Conservation (phyloP, 2,329 filamentous ascomycete species). For the Stemphylium lycopersici region DNA sequence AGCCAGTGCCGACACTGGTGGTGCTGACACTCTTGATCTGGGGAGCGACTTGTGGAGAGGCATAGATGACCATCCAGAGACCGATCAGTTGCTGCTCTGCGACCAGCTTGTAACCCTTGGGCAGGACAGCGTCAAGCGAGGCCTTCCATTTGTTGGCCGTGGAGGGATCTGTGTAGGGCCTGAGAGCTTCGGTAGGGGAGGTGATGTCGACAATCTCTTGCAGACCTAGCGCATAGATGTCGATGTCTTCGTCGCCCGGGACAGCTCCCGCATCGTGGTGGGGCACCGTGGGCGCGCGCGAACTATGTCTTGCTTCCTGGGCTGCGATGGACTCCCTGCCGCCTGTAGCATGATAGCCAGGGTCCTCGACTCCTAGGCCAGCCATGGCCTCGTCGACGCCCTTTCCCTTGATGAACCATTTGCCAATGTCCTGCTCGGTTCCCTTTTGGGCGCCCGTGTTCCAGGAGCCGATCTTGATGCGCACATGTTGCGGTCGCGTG, state of each 20-base stretch:
- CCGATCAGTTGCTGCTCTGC: constrained; percentile 86
- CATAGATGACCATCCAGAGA: constrained; percentile 82
- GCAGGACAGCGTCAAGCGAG: constrained; percentile 74
- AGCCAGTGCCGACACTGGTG: constrained; percentile 81
- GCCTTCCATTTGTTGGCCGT: constrained; percentile 80
- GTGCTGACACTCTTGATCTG: constrained; percentile 83
- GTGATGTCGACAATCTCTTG: constrained; percentile 92
- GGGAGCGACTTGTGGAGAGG: constrained; percentile 74
- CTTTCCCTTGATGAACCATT: constrained; percentile 84
- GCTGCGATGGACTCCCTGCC: constrained; percentile 54
- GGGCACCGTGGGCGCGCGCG: constrained; percentile 53
- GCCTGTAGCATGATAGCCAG: constrained; percentile 40
- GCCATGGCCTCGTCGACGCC: constrained; percentile 70
- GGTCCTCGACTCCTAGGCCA: constrained; percentile 51
- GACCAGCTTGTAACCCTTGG: constrained; percentile 76
- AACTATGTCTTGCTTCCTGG: constrained; percentile 55
- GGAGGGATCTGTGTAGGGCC: constrained; percentile 74
- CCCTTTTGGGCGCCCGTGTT: constrained; percentile 87
- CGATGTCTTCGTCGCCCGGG: constrained; percentile 71
- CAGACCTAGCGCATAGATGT: constrained; percentile 85
- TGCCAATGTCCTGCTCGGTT: constrained; percentile 83
- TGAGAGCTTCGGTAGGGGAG: constrained; percentile 77
- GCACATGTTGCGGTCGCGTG: constrained; percentile 73
- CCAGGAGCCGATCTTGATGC: constrained; percentile 92
- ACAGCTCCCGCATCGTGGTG: constrained; percentile 54